Evolutionary conservation across 768 basidiomycete genomes (phyloP), one percentile per base, ranked within the genome.

Genomic region (Termitomyces sp.): DNA sequence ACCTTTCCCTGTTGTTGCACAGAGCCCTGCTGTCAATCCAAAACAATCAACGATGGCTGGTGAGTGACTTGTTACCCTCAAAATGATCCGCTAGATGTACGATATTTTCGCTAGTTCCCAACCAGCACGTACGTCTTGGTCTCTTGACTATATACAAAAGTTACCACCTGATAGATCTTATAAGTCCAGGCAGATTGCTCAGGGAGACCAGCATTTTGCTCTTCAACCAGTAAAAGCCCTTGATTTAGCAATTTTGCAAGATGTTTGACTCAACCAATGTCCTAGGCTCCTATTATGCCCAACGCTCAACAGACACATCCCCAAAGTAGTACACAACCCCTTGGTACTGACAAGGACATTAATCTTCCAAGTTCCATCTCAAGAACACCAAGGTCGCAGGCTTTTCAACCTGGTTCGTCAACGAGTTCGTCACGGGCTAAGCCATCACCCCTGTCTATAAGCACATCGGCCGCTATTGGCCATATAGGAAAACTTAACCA

Each of bases 391-490:
- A 59, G 34, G 4, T 50, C 52, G 16, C 54, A 31, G 7, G 30
- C 22, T 42, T 60, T 57, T 44, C 37, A 34, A 18, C 53, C 55
- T 57, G 47, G 8, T 34, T 58, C 58, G 16, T 22, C 55, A 7
- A 30, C 33, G 9, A 54, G 47, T 31, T 42, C 34, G 30, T 58
- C 59, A 42, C 54, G 45, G 11, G 30, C 56, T 54, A 24, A 24
- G 7, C 60, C 58, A 46, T 51, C 46, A 12, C 24, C 48, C 16
- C 59, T 62, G n/a, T 55, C 56, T 27, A 31, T 65, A 8, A 37
- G 33, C 27, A 58, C 57, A 30, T 22, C 46, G 9, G 27, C 41
- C 12, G 53, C 45, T 45, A 12, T 50, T 50, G 12, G 34, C 27
- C 36, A 48, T 6, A 34, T 24, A 18, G 20, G 24, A 22, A 55